phyloP scores from a whole-genome alignment of 148 eudicot genomes.

The Nepenthes mirabilis region DNA sequence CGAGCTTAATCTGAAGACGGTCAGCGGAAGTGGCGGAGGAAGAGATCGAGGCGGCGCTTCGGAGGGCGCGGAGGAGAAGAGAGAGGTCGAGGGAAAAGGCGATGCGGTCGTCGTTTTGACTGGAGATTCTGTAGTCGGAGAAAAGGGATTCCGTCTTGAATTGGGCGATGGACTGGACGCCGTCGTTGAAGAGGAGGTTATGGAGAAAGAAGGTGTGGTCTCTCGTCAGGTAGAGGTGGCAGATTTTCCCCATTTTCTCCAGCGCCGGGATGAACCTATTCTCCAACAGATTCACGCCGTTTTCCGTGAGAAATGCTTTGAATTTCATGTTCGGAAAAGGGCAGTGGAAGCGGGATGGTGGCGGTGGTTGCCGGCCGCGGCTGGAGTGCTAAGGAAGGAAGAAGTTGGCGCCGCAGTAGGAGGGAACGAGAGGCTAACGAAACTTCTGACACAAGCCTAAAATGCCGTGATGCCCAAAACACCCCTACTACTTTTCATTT shows the following conservation, averaged over 20 bases:
- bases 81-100: conserved; percentile 73
- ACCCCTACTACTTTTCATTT: too few species aligned
- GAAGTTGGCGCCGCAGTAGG: too few species aligned
- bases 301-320: conserved; percentile 79
- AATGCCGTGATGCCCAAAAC: too few species aligned
- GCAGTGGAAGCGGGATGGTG: too few species aligned
- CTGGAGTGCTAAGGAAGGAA: too few species aligned
- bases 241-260: conserved; percentile 68
- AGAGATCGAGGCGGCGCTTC: conserved; percentile 53
- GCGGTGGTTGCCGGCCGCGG: too few species aligned
- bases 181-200: conserved; percentile 60
- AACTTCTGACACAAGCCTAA: too few species aligned
- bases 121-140: conserved; percentile 63
- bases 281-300: conserved; percentile 64
- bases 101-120: conserved; percentile 69
- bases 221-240: conserved; percentile 66
- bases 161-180: conserved; percentile 74
- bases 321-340: conserved; percentile 46
- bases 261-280: conserved; percentile 71
- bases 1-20: conserved; percentile 70
- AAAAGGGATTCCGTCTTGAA: conserved; percentile 53
- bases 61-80: conserved; percentile 80
- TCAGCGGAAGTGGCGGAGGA: conserved; percentile 16
- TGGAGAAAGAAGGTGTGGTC: conserved; percentile 76
- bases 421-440: too few species aligned